Conservation (phyloP, 2,329 filamentous ascomycete species). For the Pezizomycotina sp. region DNA sequence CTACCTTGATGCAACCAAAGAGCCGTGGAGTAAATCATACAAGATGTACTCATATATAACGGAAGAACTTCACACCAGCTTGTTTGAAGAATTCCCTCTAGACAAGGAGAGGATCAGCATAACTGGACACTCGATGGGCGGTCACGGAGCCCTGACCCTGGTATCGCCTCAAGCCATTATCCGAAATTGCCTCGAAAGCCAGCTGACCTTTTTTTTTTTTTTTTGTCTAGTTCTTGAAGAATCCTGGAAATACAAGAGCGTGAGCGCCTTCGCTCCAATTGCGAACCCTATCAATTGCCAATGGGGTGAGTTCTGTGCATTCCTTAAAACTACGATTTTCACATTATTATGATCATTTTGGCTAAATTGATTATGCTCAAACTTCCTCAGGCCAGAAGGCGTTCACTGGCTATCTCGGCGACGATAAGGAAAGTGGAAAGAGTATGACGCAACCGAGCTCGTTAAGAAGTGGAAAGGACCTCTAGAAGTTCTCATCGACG, state of each 20-base stretch:
- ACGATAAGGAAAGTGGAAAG: slow-evolving; percentile 59
- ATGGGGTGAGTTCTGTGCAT: slow-evolving; percentile 46
- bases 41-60: slow-evolving; percentile 90
- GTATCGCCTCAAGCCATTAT: no score
- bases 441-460: slow-evolving; percentile 84
- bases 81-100: slow-evolving; percentile 58
- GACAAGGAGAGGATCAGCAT: slow-evolving; percentile 61
- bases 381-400: slow-evolving; percentile 56
- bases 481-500: slow-evolving; percentile 70
- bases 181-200: no score
- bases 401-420: slow-evolving; percentile 75
- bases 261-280: slow-evolving; percentile 76
- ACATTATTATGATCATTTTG: background rate
- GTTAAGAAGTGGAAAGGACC: slow-evolving; percentile 55
- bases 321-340: background rate
- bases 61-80: slow-evolving; percentile 61
- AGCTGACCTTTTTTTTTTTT: slow-evolving; percentile 9
- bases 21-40: slow-evolving; percentile 63
- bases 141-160: slow-evolving; percentile 81
- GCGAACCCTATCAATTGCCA: slow-evolving; percentile 69
- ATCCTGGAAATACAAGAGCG: slow-evolving; percentile 76
- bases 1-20: slow-evolving; percentile 71
- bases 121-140: slow-evolving; percentile 92
- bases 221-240: slow-evolving; percentile 53
- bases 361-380: no score